These are phyloP conservation scores for Debaryomyces sp. DNA, from an alignment of 1,139 yeast genomes.

Conservation along the genomic window DNA sequence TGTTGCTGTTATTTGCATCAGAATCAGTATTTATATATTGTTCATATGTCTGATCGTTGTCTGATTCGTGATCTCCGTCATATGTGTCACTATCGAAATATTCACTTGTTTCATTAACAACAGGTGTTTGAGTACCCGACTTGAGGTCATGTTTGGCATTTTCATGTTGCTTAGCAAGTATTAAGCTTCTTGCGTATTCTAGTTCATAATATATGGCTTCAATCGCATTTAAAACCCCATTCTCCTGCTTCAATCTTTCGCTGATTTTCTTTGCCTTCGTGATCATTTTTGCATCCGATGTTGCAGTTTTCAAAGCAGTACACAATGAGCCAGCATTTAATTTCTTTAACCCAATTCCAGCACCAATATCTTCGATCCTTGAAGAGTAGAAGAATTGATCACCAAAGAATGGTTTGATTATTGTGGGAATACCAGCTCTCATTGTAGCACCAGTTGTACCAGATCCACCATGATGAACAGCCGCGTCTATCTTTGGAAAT, in stretches of 20 bases:
- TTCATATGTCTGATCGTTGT: neutral
- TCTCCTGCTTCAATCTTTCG: conserved; percentile 63
- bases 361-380: conserved; percentile 86
- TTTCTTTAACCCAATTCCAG: conserved; percentile 73
- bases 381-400: conserved; percentile 92
- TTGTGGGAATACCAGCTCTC: conserved; percentile 84
- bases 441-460: conserved; percentile 96
- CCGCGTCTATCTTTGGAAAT: conserved; percentile 85
- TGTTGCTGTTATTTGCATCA: conserved; percentile 3
- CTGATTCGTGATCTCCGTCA: conserved; percentile 3
- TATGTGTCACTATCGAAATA: conserved; percentile 9
- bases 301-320: conserved; percentile 68
- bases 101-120: conserved; percentile 22
- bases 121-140: conserved; percentile 35
- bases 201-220: conserved; percentile 74
- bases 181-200: conserved; percentile 69
- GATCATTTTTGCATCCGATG: conserved; percentile 66
- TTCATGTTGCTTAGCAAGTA: conserved; percentile 30
- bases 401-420: conserved; percentile 93
- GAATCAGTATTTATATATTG: neutral
- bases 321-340: conserved; percentile 65
- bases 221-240: conserved; percentile 81
- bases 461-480: conserved; percentile 97
- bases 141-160: conserved; percentile 22
- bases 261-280: conserved; percentile 68